Conservation (phyloP, 768 basidiomycete genomes). For the Podaxis sp. region DNA sequence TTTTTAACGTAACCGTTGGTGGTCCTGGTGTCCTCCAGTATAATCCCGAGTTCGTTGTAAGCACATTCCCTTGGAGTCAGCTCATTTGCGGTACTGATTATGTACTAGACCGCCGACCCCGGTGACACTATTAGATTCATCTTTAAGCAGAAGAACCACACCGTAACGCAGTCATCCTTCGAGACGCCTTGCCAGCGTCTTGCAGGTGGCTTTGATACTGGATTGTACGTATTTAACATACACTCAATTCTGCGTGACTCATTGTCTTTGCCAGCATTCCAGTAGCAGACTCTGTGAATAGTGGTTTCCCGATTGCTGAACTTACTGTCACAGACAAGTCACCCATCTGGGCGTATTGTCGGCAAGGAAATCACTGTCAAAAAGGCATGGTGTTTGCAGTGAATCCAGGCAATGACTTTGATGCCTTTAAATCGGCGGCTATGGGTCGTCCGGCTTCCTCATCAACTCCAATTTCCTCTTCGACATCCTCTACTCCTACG, state of each 20-base stretch:
- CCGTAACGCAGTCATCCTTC: conserved; percentile 58
- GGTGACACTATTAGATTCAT: conserved; percentile 51
- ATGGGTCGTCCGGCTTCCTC: conserved; percentile 27
- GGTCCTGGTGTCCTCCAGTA: conserved; percentile 41
- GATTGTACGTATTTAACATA: conserved; percentile 42
- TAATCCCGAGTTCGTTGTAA: conserved; percentile 40
- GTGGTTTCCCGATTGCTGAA: conserved; percentile 45
- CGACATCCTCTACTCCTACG: conserved; percentile 25
- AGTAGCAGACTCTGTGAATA: conserved; percentile 40
- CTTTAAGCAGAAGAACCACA: conserved; percentile 60
- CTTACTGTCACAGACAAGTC: conserved; percentile 31
- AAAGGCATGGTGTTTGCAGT: conserved; percentile 27
- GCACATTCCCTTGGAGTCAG: conserved; percentile 17
- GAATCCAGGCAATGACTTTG: conserved; percentile 56
- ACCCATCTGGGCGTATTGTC: conserved; percentile 19
- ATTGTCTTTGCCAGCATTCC: conserved; percentile 36
- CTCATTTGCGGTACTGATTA: background rate
- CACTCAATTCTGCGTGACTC: background rate
- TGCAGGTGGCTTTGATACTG: conserved; percentile 53
- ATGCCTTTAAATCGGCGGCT: conserved; percentile 55
- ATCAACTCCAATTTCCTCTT: conserved; percentile 10
- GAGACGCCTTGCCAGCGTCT: conserved; percentile 42
- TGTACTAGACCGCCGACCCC: conserved; percentile 38
- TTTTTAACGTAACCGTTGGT: conserved; percentile 48
- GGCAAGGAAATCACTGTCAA: conserved; percentile 17